These are phyloP conservation scores for Fusarium secorum DNA, from an alignment of 2,329 filamentous ascomycete genomes.

Conservation along the genomic window DNA sequence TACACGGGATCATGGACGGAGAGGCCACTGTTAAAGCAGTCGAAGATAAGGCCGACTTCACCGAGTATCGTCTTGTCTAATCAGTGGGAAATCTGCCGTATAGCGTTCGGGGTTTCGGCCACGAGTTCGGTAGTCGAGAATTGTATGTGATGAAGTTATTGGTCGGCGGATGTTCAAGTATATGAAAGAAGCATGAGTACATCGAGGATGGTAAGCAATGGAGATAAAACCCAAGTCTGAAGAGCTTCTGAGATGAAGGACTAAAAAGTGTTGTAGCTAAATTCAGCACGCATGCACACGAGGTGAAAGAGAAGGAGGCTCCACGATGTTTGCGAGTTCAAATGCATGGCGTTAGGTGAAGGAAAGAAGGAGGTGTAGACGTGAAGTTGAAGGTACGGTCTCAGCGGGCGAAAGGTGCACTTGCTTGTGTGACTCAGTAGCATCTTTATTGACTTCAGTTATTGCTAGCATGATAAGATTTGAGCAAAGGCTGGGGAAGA, in stretches of 20 bases:
- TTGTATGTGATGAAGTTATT: no score
- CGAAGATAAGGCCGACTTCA: neutral
- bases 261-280: neutral
- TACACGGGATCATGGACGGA: neutral
- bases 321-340: fast-evolving
- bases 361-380: neutral
- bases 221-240: neutral
- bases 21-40: neutral
- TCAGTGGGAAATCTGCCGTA: no score
- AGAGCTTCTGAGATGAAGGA: neutral
- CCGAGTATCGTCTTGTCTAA: neutral
- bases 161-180: no score
- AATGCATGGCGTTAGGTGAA: neutral
- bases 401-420: neutral
- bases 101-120: no score
- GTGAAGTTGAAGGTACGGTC: neutral
- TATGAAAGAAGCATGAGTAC: no score
- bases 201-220: no score
- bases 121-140: no score
- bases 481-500: neutral
- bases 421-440: neutral
- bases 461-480: neutral
- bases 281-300: neutral
- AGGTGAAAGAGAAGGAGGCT: neutral
- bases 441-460: neutral